These are phyloP conservation scores for Geranomyces variabilis DNA, from an alignment of 192 early-diverging fungal species.

Conservation along the genomic window DNA sequence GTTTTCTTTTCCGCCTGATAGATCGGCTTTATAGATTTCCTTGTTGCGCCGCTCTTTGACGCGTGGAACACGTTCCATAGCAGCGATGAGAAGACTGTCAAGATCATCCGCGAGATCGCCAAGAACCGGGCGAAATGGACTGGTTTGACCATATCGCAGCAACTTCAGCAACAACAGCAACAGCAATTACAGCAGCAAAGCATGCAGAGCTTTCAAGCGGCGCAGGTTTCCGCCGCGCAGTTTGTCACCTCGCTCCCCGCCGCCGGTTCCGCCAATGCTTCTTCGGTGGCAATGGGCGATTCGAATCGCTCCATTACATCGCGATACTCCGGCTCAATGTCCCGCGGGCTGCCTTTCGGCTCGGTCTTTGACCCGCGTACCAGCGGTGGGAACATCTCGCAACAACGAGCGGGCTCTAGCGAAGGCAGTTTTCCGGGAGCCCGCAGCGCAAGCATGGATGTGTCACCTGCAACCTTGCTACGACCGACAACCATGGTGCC, in stretches of 20 bases:
- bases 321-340: not conserved
- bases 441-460: not conserved
- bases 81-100: conserved; percentile 22
- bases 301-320: not conserved
- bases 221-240: not conserved
- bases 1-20: conserved; percentile 4
- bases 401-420: not conserved
- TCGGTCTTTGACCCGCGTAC: not conserved
- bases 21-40: conserved; percentile 66
- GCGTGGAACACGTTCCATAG: conserved; percentile 49
- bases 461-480: not conserved
- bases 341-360: not conserved
- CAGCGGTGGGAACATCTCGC: not conserved
- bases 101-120: conserved; percentile 28
- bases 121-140: conserved; percentile 38
- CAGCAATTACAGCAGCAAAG: not conserved
- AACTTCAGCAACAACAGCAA: not conserved
- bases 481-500: not conserved
- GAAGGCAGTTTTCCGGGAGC: not conserved
- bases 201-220: not conserved
- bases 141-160: conserved; percentile 29
- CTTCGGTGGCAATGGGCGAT: not conserved
- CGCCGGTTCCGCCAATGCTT: not conserved
- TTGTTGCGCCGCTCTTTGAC: conserved; percentile 62
- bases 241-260: not conserved